phyloP scores from a whole-genome alignment of 2,329 filamentous ascomycete genomes.

The Neofusicoccum sp. region DNA sequence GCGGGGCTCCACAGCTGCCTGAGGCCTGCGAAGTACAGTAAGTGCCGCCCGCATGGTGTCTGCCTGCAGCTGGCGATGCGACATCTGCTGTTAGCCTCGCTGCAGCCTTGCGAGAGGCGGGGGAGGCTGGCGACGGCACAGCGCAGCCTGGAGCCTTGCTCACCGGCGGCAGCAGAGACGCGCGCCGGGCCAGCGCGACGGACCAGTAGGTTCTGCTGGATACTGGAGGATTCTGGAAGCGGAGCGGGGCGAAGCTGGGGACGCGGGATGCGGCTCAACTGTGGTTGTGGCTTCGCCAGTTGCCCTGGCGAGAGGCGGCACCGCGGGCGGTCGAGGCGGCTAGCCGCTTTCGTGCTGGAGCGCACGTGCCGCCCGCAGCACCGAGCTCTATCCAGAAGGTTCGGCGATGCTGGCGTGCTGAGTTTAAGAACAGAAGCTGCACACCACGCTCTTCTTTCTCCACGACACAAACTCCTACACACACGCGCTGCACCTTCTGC shows the following conservation, averaged over 20 bases:
- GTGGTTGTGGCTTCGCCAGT: not conserved
- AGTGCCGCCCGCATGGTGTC: not conserved
- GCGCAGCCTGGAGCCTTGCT: not conserved
- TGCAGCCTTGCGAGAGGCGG: not conserved
- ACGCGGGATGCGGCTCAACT: not conserved
- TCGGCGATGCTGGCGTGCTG: constrained; percentile 20
- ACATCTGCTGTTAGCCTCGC: not conserved
- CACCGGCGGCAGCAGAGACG: not conserved
- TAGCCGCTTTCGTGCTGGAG: constrained; percentile 10
- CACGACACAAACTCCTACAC: constrained; percentile 5
- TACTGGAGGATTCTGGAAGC: constrained; percentile 20
- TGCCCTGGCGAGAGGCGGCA: constrained; percentile 17
- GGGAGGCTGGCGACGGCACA: not conserved
- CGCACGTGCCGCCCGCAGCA: not conserved
- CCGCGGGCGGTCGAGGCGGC: constrained; percentile 2
- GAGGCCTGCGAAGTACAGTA: not conserved
- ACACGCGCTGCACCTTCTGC: not conserved
- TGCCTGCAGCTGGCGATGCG: not conserved
- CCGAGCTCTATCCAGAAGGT: constrained; percentile 24
- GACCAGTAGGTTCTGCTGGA: not conserved
- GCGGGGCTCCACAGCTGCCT: not conserved
- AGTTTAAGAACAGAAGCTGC: constrained; percentile 22
- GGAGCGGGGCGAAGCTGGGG: not conserved
- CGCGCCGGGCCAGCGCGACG: not conserved
- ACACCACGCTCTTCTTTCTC: constrained; percentile 10